Percentiles rank a stretch among this genome's conserved stretches.
Conservation (phyloP, 768 basidiomycete species). For the Leccinum disarticulatum region DNA sequence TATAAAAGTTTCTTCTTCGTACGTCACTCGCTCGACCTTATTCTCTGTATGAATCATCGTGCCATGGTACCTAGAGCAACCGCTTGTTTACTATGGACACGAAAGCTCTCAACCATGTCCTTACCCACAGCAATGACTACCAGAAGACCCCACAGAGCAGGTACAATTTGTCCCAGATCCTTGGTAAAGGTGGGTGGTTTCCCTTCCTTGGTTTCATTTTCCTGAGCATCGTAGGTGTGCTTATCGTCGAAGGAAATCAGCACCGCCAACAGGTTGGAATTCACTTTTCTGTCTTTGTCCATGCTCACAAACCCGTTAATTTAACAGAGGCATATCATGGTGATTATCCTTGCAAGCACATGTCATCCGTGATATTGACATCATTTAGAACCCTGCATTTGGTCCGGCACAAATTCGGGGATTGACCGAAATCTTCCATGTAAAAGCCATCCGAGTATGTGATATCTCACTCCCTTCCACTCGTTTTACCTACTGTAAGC, state of each 20-base stretch:
- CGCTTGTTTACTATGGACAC: conserved; percentile 3
- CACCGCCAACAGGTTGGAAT: conserved; percentile 38
- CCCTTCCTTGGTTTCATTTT: background rate
- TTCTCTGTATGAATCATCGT: background rate
- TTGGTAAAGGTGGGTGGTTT: conserved; percentile 1
- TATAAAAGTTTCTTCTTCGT: conserved; percentile 16
- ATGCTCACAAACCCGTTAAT: background rate
- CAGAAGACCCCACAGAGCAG: conserved; percentile 3
- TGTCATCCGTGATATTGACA: background rate
- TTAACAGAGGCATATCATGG: conserved; percentile 27
- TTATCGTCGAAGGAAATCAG: conserved; percentile 19
- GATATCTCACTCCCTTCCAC: background rate
- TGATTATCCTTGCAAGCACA: background rate
- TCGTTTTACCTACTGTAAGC: background rate
- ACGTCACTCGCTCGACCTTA: background rate
- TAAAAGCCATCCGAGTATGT: conserved; percentile 51
- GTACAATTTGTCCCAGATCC: background rate
- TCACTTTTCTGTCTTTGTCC: background rate
- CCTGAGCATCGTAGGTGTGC: background rate
- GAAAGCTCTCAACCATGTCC: conserved; percentile 6
- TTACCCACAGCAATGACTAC: conserved; percentile 5
- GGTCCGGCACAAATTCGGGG: conserved; percentile 57
- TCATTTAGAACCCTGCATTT: conserved; percentile 58
- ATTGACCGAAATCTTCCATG: conserved; percentile 55
- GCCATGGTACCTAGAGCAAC: background rate